These are phyloP conservation scores for Secale cereale DNA, from an alignment of 176 grass and related monocot species.

Conservation along the genomic window DNA sequence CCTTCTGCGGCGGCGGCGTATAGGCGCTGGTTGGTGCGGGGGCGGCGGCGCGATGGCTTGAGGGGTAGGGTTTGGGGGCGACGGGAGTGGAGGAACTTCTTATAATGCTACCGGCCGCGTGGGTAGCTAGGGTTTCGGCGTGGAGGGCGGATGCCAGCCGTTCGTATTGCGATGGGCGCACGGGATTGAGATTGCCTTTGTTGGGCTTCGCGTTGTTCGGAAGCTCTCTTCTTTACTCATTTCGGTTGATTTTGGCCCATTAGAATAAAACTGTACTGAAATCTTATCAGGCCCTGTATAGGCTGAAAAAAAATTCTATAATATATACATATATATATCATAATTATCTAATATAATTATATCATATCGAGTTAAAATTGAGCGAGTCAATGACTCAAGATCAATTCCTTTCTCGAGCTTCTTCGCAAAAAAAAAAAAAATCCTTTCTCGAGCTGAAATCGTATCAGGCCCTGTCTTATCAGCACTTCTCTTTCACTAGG, in stretches of 20 bases:
- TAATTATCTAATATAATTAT: no score
- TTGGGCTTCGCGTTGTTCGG: background rate
- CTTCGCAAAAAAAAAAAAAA: no score
- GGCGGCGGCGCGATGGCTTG: conserved; percentile 20
- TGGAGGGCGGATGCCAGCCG: conserved; percentile 16
- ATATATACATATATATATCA: no score
- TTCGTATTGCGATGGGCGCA: background rate
- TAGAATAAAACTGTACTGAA: background rate
- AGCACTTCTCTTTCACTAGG: no score
- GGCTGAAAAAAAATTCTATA: no score
- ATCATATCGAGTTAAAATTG: no score
- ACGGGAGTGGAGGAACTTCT: background rate
- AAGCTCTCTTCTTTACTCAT: background rate
- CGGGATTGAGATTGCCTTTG: background rate
- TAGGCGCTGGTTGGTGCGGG: background rate
- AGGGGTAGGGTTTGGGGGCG: background rate
- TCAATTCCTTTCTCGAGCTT: no score
- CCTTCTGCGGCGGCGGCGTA: conserved; percentile 27
- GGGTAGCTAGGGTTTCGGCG: conserved; percentile 23
- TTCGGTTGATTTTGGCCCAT: background rate
- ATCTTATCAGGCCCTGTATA: background rate
- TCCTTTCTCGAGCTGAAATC: no score
- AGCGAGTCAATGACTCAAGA: no score
- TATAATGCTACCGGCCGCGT: conserved; percentile 7
- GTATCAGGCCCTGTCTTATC: no score